These are phyloP conservation scores for Tylopilus subfusipes DNA, from an alignment of 768 basidiomycete genomes.

Conservation along the genomic window DNA sequence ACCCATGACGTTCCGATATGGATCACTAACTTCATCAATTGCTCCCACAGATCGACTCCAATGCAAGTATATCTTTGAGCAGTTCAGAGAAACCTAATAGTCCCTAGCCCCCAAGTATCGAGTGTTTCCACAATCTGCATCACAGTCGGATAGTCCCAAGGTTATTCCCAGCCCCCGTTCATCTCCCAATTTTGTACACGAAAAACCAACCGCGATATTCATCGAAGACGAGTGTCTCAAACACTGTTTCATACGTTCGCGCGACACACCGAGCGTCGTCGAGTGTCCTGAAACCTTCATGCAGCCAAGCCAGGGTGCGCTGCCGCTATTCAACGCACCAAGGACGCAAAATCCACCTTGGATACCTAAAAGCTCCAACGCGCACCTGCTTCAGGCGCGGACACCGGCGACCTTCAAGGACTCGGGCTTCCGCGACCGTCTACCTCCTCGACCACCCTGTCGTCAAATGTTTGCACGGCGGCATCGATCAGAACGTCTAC, in stretches of 20 bases:
- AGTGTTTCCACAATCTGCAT: not conserved
- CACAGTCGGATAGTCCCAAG: not conserved
- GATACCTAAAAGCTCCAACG: not conserved
- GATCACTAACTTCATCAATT: no score
- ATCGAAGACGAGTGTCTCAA: conserved; percentile 71
- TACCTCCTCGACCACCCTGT: conserved; percentile 59
- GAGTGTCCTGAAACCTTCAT: conserved; percentile 86
- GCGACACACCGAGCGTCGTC: conserved; percentile 72
- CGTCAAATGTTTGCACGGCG: conserved; percentile 72
- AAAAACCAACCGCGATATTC: conserved; percentile 33
- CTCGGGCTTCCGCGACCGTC: conserved; percentile 45
- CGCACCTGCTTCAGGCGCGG: conserved; percentile 22
- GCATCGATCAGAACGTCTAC: conserved; percentile 63
- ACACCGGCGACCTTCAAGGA: conserved; percentile 47
- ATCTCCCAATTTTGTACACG: not conserved
- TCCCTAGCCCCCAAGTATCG: not conserved
- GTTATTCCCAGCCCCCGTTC: not conserved
- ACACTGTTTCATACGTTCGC: conserved; percentile 76
- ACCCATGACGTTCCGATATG: no score
- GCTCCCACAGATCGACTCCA: not conserved
- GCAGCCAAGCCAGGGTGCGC: conserved; percentile 82
- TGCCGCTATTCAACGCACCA: conserved; percentile 71
- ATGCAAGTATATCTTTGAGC: not conserved
- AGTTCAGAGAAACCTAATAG: not conserved
- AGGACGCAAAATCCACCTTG: conserved; percentile 29